Evolutionary conservation across 768 basidiomycete species (phyloP).

Genomic region (Trametes maxima): DNA sequence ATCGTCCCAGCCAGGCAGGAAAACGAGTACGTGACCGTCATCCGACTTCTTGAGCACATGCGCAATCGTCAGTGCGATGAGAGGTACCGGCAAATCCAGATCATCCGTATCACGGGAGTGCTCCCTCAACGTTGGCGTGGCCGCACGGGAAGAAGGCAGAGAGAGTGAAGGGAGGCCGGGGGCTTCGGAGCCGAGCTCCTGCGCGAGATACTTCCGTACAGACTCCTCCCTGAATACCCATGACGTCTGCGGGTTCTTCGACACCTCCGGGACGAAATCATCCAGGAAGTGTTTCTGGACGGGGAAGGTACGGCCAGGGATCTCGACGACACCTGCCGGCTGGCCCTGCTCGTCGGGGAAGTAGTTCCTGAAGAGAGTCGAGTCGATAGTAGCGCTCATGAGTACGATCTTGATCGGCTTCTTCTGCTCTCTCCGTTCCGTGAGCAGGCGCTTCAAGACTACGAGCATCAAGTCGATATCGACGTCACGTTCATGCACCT

Average conservation of each 20-base stretch:
- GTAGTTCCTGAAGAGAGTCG: conserved; percentile 85
- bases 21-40: conserved; percentile 88
- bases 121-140: conserved; percentile 24
- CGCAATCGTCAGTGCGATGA: conserved; percentile 80
- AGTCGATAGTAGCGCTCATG: conserved; percentile 97
- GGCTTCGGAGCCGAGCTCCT: conserved; percentile 55
- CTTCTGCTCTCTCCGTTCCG: conserved; percentile 67
- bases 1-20: conserved; percentile 93
- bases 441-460: conserved; percentile 81
- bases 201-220: conserved; percentile 70
- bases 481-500: conserved; percentile 94
- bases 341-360: conserved; percentile 65
- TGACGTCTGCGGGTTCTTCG: conserved; percentile 37
- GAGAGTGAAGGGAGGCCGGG: conserved; percentile 19
- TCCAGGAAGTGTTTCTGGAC: conserved; percentile 83
- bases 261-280: conserved; percentile 63
- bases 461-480: conserved; percentile 91
- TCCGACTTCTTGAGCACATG: conserved; percentile 73
- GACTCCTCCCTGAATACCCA: conserved; percentile 76
- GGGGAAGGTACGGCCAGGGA: conserved; percentile 92
- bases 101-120: conserved; percentile 48
- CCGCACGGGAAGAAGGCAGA: conserved; percentile 15
- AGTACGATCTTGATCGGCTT: conserved; percentile 84
- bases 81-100: conserved; percentile 76
- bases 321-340: conserved; percentile 71